Evolutionary conservation across 306 rosid genomes (phyloP).

Genomic region (Pachyrhizus erosus): DNA sequence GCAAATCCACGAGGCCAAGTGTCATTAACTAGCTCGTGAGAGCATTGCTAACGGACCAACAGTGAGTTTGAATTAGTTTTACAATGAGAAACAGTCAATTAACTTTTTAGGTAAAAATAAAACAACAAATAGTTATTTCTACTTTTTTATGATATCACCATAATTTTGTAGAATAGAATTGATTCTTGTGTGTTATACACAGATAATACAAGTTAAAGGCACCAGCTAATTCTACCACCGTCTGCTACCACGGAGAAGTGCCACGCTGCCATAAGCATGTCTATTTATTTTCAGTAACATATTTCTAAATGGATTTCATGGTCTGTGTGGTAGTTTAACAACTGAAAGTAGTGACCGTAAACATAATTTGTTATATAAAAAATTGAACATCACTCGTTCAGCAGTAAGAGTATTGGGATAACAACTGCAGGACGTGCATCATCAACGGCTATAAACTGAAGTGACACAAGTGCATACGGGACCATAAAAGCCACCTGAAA

Average conservation of each 20-base stretch:
- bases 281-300: not conserved
- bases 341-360: not conserved
- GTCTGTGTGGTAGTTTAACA: not conserved
- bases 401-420: not conserved
- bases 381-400: not conserved
- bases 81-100: no score
- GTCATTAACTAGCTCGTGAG: not conserved
- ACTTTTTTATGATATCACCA: no score
- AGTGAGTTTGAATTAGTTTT: no score
- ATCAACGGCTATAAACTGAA: not conserved
- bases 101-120: no score
- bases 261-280: not conserved
- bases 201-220: not conserved
- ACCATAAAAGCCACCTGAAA: constrained; percentile 16
- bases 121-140: no score
- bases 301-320: not conserved
- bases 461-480: not conserved
- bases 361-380: not conserved
- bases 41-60: not conserved
- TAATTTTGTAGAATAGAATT: no score
- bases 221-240: not conserved
- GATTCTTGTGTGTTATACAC: no score
- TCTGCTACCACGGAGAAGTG: not conserved
- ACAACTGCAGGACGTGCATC: not conserved
- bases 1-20: not conserved